These are phyloP conservation scores for Coemansia sp. DNA, from an alignment of 192 early-diverging fungal species.

Conservation along the genomic window DNA sequence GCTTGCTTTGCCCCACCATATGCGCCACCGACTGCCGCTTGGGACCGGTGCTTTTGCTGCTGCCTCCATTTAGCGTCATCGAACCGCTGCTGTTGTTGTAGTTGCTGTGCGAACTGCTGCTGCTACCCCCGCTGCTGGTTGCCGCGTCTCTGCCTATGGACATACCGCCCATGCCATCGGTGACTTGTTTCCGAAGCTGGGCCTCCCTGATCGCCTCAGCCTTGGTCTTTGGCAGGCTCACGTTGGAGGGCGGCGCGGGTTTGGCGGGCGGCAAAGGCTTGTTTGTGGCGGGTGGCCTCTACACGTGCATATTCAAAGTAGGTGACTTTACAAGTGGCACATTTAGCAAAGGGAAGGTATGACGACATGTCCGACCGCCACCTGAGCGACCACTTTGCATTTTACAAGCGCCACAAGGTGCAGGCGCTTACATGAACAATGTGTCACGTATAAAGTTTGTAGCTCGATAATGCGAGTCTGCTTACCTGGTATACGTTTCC, in stretches of 20 bases:
- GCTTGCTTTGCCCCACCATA: constrained; percentile 36
- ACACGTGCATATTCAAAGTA: constrained; percentile 1
- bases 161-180: constrained; percentile 54
- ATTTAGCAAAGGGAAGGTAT: neutral
- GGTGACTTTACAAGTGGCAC: neutral
- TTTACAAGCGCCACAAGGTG: constrained; percentile 9
- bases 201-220: constrained; percentile 56
- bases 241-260: constrained; percentile 44
- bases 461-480: neutral
- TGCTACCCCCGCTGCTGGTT: constrained; percentile 14
- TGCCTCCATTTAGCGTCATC: constrained; percentile 9
- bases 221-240: constrained; percentile 47
- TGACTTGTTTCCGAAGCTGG: constrained; percentile 52
- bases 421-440: neutral
- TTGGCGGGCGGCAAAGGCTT: constrained; percentile 53
- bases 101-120: constrained; percentile 19
- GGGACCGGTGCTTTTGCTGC: constrained; percentile 6
- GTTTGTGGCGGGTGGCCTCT: constrained; percentile 23
- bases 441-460: neutral
- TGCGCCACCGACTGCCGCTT: constrained; percentile 34
- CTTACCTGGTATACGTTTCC: constrained; percentile 17
- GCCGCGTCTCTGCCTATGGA: constrained; percentile 27
- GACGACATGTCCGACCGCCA: constrained; percentile 2
- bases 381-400: constrained; percentile 2
- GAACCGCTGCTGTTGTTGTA: constrained; percentile 14